phyloP scores from a whole-genome alignment of 2,329 filamentous ascomycete species.

The Phyllosticta citriasiana region DNA sequence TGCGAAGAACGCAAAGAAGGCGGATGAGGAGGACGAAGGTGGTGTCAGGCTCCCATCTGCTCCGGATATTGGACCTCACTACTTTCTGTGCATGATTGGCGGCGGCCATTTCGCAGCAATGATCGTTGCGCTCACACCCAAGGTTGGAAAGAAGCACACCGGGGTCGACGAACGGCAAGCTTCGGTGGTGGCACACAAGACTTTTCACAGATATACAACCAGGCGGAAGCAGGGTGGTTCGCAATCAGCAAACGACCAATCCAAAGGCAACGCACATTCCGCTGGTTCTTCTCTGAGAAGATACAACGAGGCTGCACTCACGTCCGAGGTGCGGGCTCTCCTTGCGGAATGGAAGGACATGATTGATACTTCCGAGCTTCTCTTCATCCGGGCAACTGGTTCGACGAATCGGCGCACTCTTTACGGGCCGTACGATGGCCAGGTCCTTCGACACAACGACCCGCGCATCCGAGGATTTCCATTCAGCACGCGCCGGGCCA shows the following conservation, averaged over 20 bases:
- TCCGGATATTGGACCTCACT: constrained; percentile 63
- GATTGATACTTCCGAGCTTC: constrained; percentile 71
- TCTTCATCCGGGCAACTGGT: constrained; percentile 86
- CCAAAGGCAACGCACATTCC: constrained; percentile 90
- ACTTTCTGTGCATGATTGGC: constrained; percentile 97
- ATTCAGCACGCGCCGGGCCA: constrained; percentile 84
- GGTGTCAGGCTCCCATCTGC: constrained; percentile 48
- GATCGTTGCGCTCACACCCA: constrained; percentile 80
- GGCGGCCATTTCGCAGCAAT: constrained; percentile 96
- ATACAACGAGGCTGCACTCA: constrained; percentile 86
- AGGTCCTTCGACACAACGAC: constrained; percentile 72
- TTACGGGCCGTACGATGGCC: constrained; percentile 84
- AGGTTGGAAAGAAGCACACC: constrained; percentile 57
- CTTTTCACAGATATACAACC: constrained; percentile 95
- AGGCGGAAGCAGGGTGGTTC: constrained; percentile 91
- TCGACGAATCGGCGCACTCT: constrained; percentile 76
- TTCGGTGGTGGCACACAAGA: constrained; percentile 87
- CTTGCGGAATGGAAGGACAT: constrained; percentile 75
- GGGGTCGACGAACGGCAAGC: constrained; percentile 75
- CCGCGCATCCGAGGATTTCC: constrained; percentile 76
- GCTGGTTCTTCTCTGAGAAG: constrained; percentile 81
- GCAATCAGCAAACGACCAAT: constrained; percentile 85
- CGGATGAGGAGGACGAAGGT: constrained; percentile 38
- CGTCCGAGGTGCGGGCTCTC: constrained; percentile 75
- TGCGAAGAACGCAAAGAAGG: constrained; percentile 28